Base-by-base conservation (phyloP, 176 grass and related monocot genomes). In the Secale cereale region DNA sequence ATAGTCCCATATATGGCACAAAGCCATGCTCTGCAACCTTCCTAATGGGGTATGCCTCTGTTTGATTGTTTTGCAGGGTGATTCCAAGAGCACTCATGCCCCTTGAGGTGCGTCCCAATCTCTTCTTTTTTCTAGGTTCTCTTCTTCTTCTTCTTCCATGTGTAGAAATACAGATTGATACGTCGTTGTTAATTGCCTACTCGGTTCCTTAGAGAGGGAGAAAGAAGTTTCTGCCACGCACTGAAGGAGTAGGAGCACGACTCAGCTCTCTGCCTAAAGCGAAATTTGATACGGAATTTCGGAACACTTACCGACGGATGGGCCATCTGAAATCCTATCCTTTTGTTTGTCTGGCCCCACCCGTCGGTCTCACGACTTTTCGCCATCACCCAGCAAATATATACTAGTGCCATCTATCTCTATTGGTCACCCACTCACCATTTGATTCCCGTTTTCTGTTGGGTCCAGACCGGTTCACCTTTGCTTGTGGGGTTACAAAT, bases 1-100 rank as follows among this genome's bases (percentile, higher is more conserved):
- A 52, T 6, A 52, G 48, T 33, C 73, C 26, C 62, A 25, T 23
- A 45, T 29, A 16, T 40, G 8, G 22, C 19, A 61, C 3, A 43
- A 43, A 22, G 54, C 20, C 8, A 2, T 22, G 20, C 19, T 69
- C 28, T 52, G 3, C 26, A 31, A 40, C 36, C n/a, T 67, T 19
- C 74, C 39, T 65, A 52, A 68, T 45, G 23, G 48, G 87, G 89
- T 54, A 22, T 48, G 23, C 67, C 31, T 78, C 80, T 76, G 69
- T 57, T 89, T 64, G 6, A 27, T 59, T 22, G 20, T 82, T 85
- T 59, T 86, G 75, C 87, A 99, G 97, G 86, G 91, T 96, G 26
- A 99, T 99, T 85, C 93, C 97, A 69, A 94, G 80, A 91, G 97
- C 97, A 78, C 97, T 99, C 48, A 87, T 96, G 90, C 90, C 93